phyloP scores from a whole-genome alignment of 2,329 filamentous ascomycete species.

The Sarocladiaceae sp. region DNA sequence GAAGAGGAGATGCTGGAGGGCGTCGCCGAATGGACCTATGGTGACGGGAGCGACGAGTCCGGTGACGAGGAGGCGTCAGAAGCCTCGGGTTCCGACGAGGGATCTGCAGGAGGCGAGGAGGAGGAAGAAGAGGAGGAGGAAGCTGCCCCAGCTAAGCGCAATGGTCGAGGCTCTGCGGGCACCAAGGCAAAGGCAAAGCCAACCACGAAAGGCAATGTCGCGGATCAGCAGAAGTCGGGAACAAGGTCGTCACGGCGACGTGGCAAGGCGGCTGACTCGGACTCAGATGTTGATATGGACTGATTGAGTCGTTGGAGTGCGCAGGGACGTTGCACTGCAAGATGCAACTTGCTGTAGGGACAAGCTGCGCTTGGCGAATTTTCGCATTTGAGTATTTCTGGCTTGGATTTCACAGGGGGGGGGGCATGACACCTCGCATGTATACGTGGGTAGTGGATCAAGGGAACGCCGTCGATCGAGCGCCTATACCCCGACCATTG shows the following conservation, averaged over 20 bases:
- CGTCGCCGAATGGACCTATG: conserved; percentile 53
- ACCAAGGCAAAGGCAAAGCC: neutral
- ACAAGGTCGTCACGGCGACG: conserved; percentile 1
- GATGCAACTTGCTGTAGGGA: no score
- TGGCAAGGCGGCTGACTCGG: neutral
- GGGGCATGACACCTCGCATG: no score
- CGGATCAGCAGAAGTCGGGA: neutral
- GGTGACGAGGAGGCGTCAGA: conserved; percentile 15
- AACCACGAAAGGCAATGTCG: neutral
- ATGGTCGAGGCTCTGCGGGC: conserved; percentile 1
- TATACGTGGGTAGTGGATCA: no score
- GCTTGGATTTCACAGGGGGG: no score
- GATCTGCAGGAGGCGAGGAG: conserved; percentile 13
- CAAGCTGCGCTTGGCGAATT: no score
- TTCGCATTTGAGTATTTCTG: no score
- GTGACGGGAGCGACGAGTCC: conserved; percentile 25
- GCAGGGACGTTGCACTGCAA: no score
- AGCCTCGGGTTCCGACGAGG: conserved; percentile 14
- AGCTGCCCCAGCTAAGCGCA: neutral
- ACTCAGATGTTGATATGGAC: conserved; percentile 5
- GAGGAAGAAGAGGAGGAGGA: conserved; percentile 17
- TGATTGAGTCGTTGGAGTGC: neutral
- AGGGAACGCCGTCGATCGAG: no score
- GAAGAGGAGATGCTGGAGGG: conserved; percentile 57
- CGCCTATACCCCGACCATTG: no score